Evolutionary conservation across 805 yeast genomes (phyloP).

Genomic region (Metschnikowia rubicola): DNA sequence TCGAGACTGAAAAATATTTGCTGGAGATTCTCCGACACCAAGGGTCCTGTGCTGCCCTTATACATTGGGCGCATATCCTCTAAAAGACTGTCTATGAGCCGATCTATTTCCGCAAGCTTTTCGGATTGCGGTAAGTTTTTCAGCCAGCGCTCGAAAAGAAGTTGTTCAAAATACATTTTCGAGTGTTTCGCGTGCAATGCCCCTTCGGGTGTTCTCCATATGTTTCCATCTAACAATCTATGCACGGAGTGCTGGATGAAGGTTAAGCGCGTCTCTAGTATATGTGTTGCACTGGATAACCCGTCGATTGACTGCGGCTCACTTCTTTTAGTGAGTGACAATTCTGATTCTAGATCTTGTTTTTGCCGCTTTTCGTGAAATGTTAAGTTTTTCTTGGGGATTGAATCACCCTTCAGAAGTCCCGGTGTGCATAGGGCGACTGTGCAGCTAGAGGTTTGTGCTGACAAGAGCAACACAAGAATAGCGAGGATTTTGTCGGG

Average conservation of each 20-base stretch:
- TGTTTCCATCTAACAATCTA: neutral
- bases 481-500: too few species aligned
- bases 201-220: neutral
- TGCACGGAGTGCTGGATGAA: neutral
- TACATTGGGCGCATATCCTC: neutral
- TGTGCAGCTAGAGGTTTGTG: too few species aligned
- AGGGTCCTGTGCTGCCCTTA: neutral
- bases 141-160: slow-evolving; percentile 5
- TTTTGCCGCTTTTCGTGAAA: too few species aligned
- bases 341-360: too few species aligned
- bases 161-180: slow-evolving; percentile 4
- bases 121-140: neutral
- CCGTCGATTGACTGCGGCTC: neutral
- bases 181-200: neutral
- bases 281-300: neutral
- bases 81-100: neutral
- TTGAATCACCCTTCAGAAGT: too few species aligned
- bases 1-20: neutral
- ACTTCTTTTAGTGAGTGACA: neutral
- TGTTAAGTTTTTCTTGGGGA: too few species aligned
- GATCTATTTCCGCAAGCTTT: neutral
- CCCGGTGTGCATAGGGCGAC: too few species aligned
- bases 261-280: neutral
- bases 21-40: neutral
- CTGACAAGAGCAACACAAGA: too few species aligned